Conservation (phyloP, 2,329 filamentous ascomycete species). For the Beauveria brongniartii region DNA sequence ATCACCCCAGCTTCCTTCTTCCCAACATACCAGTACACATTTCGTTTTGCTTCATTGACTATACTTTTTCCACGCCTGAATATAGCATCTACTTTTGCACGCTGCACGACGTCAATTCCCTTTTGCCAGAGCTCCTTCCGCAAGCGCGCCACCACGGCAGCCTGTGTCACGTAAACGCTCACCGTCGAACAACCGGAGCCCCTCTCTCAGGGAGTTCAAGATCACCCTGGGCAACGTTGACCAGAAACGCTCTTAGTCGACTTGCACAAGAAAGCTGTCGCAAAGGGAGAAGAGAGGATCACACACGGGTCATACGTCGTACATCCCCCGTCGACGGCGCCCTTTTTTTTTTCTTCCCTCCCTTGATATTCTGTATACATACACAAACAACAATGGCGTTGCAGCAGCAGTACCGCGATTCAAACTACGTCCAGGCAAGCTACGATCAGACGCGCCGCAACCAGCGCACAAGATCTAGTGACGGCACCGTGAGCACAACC, state of each 20-base stretch:
- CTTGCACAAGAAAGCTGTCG: neutral
- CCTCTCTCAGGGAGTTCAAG: neutral
- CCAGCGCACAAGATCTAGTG: constrained; percentile 63
- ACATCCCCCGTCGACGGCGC: neutral
- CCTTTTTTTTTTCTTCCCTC: neutral
- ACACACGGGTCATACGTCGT: neutral
- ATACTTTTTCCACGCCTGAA: neutral
- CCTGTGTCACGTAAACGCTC: neutral
- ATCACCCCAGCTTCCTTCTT: constrained; percentile 16
- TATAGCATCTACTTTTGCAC: neutral
- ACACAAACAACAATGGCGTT: constrained; percentile 36
- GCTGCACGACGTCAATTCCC: neutral
- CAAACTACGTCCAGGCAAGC: constrained; percentile 37
- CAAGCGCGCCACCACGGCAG: neutral
- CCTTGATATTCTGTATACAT: neutral
- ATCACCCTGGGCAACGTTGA: constrained; percentile 10
- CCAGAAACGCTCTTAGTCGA: neutral
- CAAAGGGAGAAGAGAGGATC: neutral
- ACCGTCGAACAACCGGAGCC: neutral
- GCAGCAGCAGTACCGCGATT: constrained; percentile 46
- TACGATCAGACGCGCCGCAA: constrained; percentile 34
- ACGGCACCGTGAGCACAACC: constrained; percentile 82
- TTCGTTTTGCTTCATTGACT: constrained; percentile 2
- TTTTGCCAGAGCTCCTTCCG: neutral
- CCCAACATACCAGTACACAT: constrained; percentile 7